Evolutionary conservation across 139 green algal species (phyloP).

Genomic region (Coelastrella sp.): DNA sequence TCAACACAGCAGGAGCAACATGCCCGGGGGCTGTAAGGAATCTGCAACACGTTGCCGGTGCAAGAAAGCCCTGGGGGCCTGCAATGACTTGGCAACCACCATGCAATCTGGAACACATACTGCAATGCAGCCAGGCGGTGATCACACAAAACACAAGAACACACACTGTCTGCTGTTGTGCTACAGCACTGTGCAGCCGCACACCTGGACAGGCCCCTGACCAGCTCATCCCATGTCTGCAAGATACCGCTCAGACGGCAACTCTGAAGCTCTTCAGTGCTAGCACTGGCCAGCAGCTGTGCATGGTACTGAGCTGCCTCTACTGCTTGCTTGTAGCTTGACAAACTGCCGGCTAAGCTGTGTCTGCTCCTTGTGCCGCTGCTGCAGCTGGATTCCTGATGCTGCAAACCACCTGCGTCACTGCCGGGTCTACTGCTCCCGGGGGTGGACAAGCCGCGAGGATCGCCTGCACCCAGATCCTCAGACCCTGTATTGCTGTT

Average conservation of each 20-base stretch:
- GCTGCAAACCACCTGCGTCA: not conserved
- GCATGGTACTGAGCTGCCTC: not conserved
- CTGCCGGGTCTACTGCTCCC: not conserved
- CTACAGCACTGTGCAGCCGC: not conserved
- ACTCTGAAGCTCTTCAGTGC: slow-evolving; percentile 1
- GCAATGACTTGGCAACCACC: no score
- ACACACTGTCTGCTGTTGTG: no score
- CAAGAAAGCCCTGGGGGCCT: no score
- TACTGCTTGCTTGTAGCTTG: not conserved
- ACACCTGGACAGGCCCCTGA: not conserved
- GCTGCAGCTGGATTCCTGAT: slow-evolving; percentile 1
- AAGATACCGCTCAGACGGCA: not conserved
- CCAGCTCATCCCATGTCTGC: slow-evolving; percentile 4
- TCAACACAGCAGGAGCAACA: not conserved
- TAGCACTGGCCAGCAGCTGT: slow-evolving; percentile 6
- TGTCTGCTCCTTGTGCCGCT: not conserved
- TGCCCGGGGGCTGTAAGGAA: no score
- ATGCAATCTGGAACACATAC: no score
- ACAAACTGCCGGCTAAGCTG: not conserved
- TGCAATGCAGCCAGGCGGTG: no score
- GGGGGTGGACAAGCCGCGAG: no score
- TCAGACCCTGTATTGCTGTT: not conserved
- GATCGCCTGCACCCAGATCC: no score
- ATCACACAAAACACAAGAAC: no score
- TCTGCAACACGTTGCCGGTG: no score